Base-by-base conservation (phyloP, 371 early-diverging fungal species). In the Nematocida major region DNA sequence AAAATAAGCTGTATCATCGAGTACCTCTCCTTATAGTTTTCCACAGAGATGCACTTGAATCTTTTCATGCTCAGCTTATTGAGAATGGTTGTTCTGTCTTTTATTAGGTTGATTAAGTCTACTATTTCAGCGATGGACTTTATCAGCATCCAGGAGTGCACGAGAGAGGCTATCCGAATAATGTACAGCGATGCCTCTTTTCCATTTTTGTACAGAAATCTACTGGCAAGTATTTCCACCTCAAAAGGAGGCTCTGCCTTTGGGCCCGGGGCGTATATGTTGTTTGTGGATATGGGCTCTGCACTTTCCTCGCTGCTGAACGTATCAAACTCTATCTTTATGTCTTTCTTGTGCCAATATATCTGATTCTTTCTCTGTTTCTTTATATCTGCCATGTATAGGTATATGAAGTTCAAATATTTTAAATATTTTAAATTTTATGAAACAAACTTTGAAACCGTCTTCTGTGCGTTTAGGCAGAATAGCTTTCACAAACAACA, bases 161-260 rank as follows among this genome's bases (percentile, higher is more conserved):
- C 20, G 7, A 28, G 2, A 7, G 76, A 63, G 40, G 50, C 26
- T 43, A 73, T 73, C 30, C 43, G 61, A 28, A 73, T 61, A 7
- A 34, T 49, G 39, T 62, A 73, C 1, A 47, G 28, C 11, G 76
- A n/a, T 15, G 3, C 51, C 22, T 73, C 76, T 49, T 54, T 63
- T 1, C 39, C 65, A 22, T 49, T 49, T 20, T 51, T 22, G 47
- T 69, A 65, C 20, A 65, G 5, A 48, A 73, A 73, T 32, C 50
- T 26, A 49, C 36, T 32, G 11, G 7, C 24, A 4, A 73, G 34
- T 4, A 73, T 36, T 15, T 45, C 49, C 20, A 73, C 66, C 1
- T 68, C 68, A 73, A 73, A 73, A 3, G 76, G 76, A n/a, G 76
- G 63, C 40, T 73, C 63, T 38, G 62, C 51, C 49, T 51, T 61